Evolutionary conservation across 257 asterid genomes (phyloP).

Genomic region (Echium plantagineum): DNA sequence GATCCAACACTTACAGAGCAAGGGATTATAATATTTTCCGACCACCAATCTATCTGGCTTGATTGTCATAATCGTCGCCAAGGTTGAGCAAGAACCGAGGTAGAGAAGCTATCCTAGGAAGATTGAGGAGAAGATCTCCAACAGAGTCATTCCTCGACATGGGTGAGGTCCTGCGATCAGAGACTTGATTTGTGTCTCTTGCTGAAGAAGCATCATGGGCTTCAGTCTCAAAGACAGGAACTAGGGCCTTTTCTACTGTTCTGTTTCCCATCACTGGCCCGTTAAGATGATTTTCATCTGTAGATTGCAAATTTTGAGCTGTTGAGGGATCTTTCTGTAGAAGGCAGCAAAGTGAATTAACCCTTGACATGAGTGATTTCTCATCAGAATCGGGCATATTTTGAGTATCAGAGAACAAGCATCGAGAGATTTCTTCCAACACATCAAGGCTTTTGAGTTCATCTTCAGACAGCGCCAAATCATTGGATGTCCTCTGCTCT

Average conservation of each 20-base stretch:
- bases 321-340: constrained; percentile 59
- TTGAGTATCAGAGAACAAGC: constrained; percentile 58
- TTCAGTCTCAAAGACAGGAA: constrained; percentile 10
- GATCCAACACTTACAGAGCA: background rate
- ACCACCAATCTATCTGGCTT: constrained; percentile 30
- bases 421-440: constrained; percentile 54
- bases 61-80: constrained; percentile 50
- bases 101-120: constrained; percentile 86
- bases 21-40: background rate
- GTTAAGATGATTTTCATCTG: constrained; percentile 18
- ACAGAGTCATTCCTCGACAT: constrained; percentile 82
- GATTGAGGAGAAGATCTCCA: constrained; percentile 67
- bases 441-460: constrained; percentile 69
- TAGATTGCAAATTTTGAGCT: constrained; percentile 15
- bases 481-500: constrained; percentile 48
- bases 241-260: constrained; percentile 11
- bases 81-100: constrained; percentile 82
- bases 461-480: constrained; percentile 50
- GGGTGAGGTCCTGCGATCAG: constrained; percentile 20
- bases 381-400: constrained; percentile 52
- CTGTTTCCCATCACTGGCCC: constrained; percentile 18
- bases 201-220: constrained; percentile 3
- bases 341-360: constrained; percentile 89
- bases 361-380: constrained; percentile 79
- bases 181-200: constrained; percentile 13